phyloP scores from a whole-genome alignment of 768 basidiomycete genomes.

The Lentinula detonsa region DNA sequence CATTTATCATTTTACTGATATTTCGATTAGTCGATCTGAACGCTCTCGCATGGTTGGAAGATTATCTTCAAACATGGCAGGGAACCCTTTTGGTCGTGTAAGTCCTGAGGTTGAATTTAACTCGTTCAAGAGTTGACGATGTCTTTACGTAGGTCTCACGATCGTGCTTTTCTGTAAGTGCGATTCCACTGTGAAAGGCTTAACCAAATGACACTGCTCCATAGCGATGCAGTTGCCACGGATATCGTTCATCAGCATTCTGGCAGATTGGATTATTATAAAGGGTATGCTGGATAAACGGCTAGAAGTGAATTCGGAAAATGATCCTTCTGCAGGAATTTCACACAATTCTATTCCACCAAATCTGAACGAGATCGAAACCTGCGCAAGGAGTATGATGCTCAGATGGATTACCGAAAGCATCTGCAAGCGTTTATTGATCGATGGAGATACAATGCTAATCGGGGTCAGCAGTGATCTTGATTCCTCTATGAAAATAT shows the following conservation, averaged over 20 bases:
- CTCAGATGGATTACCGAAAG: conserved; percentile 92
- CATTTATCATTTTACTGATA: conserved; percentile 45
- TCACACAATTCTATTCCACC: conserved; percentile 97
- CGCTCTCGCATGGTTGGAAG: conserved; percentile 95
- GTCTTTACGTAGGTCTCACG: conserved; percentile 68
- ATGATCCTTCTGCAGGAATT: conserved; percentile 55
- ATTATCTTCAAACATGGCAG: conserved; percentile 93
- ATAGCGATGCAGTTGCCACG: conserved; percentile 89
- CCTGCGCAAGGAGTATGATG: conserved; percentile 90
- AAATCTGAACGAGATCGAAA: conserved; percentile 93
- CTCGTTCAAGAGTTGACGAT: conserved; percentile 3
- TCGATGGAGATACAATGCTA: conserved; percentile 96
- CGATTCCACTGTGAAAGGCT: background rate
- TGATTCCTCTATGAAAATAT: background rate
- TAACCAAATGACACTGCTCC: background rate
- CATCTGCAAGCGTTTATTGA: conserved; percentile 98
- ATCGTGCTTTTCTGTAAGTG: conserved; percentile 86
- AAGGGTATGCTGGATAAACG: conserved; percentile 51
- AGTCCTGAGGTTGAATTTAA: conserved; percentile 16
- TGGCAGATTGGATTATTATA: conserved; percentile 91
- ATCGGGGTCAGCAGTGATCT: conserved; percentile 51
- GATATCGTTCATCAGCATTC: conserved; percentile 98
- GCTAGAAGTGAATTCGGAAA: background rate
- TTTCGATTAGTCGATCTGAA: conserved; percentile 71
- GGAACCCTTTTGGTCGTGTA: conserved; percentile 91